Evolutionary conservation across 2,329 filamentous ascomycete genomes (phyloP), one percentile per base, ranked within the genome.

Genomic region (Trichoderma brevicompactum): DNA sequence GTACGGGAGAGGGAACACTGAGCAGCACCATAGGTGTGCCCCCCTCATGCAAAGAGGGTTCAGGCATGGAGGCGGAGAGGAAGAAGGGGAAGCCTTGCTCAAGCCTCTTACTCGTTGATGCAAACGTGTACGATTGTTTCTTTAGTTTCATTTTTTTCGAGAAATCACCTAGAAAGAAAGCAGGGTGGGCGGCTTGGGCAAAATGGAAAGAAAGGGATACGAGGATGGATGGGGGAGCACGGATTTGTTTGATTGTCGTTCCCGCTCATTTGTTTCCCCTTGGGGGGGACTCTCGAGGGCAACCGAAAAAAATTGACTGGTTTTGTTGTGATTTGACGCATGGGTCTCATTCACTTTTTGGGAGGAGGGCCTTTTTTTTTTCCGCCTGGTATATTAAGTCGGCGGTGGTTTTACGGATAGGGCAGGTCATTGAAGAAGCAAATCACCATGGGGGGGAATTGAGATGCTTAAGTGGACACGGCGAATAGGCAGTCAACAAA

Each of bases 81-180:
- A 36, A 67, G 63, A 65, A 66, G 46, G 40, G 59, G 64, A 67
- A 64, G 53, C 56, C 34, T 67, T 67, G 64, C 65, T 66, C 53
- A 44, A 53, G 52, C 56, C 65, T 55, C 60, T 23, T 53, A 64
- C 69, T 65, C 63, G 66, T 66, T 66, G 67, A 68, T 66, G 73
- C 74, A 73, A 74, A 75, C 70, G 71, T 77, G 75, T 77, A 77
- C 75, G 73, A 77, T 77, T 76, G 74, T 75, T 67, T 66, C 69
- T 65, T 70, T 70, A 66, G 60, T 67, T 67, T 67, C 56, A 40
- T 56, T 65, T 59, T 63, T 67, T 65, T 68, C 58, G 70, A 74
- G 70, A 76, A 28, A 73, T 71, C 70, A 71, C 71, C 71, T 72
- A 70, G 70, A 74, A 28, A 70, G 70, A 73, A 73, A 49, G 71